These are phyloP conservation scores for Cymbopogon citratus DNA, from an alignment of 176 grass and related monocot genomes.

Conservation along the genomic window DNA sequence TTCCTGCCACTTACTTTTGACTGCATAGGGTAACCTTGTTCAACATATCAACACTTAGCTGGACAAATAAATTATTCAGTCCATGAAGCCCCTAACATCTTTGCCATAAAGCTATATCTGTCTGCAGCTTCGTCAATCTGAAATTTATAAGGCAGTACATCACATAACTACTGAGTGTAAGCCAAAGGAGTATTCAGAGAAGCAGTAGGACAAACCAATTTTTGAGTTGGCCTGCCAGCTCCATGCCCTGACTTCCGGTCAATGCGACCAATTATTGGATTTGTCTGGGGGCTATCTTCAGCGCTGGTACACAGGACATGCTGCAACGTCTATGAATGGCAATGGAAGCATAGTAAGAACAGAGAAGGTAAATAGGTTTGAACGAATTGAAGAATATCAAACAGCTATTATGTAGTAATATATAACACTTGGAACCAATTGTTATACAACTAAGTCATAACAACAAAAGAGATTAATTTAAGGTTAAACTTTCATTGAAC, in stretches of 20 bases:
- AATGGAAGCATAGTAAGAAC: conserved; percentile 18
- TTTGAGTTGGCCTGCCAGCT: conserved; percentile 84
- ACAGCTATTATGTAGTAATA: not conserved
- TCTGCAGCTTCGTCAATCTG: conserved; percentile 84
- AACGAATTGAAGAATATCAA: not conserved
- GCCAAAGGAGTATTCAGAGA: not conserved
- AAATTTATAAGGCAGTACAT: not conserved
- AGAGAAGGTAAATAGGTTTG: not conserved
- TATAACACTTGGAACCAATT: no score
- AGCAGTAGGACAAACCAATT: conserved; percentile 46
- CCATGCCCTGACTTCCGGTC: conserved; percentile 87
- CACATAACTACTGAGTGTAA: conserved; percentile 11
- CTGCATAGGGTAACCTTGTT: not conserved
- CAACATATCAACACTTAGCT: not conserved
- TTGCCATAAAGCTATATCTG: conserved; percentile 89
- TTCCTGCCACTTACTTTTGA: not conserved
- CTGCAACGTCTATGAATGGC: conserved; percentile 67
- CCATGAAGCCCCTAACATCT: conserved; percentile 68
- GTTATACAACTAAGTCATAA: no score
- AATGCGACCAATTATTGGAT: conserved; percentile 89
- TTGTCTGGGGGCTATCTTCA: conserved; percentile 44
- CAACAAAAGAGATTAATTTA: not conserved
- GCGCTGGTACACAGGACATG: conserved; percentile 55
- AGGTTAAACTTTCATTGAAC: not conserved
- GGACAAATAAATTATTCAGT: conserved; percentile 25